phyloP scores from a whole-genome alignment of 2,329 filamentous ascomycete species.

The Aspergillus hiratsukae region DNA sequence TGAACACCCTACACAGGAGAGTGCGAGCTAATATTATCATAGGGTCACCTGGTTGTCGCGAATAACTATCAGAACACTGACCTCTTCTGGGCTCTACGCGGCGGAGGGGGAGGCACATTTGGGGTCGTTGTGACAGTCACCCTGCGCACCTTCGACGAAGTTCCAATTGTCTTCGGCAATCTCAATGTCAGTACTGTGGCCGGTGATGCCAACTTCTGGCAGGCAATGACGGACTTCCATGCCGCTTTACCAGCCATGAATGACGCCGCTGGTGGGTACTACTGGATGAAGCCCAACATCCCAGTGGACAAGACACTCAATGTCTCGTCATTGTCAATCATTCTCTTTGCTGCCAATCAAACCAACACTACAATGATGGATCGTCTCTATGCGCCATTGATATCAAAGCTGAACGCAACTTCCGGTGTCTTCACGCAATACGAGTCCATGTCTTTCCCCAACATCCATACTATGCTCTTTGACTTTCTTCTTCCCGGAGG shows the following conservation, averaged over 20 bases:
- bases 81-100: constrained; percentile 50
- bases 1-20: background rate
- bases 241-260: background rate
- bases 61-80: constrained; percentile 35
- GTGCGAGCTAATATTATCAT: background rate
- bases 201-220: background rate
- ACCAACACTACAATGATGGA: background rate
- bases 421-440: background rate
- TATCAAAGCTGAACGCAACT: background rate
- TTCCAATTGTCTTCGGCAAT: background rate
- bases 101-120: constrained; percentile 52
- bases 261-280: background rate
- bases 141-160: background rate
- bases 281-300: background rate
- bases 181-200: background rate
- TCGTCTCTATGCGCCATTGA: background rate
- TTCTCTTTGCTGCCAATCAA: background rate
- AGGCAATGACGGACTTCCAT: background rate
- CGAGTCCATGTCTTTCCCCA: background rate
- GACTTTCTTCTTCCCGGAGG: background rate
- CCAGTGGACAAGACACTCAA: background rate
- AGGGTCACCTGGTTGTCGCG: constrained; percentile 43
- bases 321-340: background rate
- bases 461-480: background rate
- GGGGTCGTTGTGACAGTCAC: constrained; percentile 33